These are phyloP conservation scores for Geotrichum phurueaensis DNA, from an alignment of 1,139 yeast genomes.

Conservation along the genomic window DNA sequence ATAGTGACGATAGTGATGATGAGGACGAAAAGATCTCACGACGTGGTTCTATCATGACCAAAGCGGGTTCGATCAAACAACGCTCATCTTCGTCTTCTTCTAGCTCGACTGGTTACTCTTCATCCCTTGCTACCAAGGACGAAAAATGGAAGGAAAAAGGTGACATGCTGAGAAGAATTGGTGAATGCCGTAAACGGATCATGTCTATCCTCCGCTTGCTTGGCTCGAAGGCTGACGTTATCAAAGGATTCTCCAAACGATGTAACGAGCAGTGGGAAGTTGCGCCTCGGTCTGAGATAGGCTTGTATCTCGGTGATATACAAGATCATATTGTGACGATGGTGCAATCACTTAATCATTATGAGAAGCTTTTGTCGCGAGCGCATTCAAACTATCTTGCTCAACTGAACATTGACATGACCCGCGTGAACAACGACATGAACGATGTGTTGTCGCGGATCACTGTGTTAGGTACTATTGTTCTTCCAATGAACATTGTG, in stretches of 20 bases:
- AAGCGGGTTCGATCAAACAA: background rate
- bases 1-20: slow-evolving; percentile 19
- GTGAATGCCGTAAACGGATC: slow-evolving; percentile 89
- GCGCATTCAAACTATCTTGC: slow-evolving; percentile 94
- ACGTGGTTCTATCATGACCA: background rate
- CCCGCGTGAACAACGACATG: slow-evolving; percentile 93
- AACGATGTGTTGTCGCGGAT: slow-evolving; percentile 93
- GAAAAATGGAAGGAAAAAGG: slow-evolving; percentile 75
- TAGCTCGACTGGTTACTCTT: background rate
- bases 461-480: slow-evolving; percentile 89
- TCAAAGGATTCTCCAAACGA: slow-evolving; percentile 86
- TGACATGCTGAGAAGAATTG: slow-evolving; percentile 89
- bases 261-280: slow-evolving; percentile 79
- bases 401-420: slow-evolving; percentile 95
- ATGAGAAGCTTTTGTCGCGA: slow-evolving; percentile 85
- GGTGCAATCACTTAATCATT: slow-evolving; percentile 91
- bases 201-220: slow-evolving; percentile 81
- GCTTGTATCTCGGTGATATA: slow-evolving; percentile 87
- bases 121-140: slow-evolving; percentile 7
- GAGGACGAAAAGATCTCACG: background rate
- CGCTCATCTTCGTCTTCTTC: background rate
- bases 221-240: slow-evolving; percentile 93
- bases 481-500: slow-evolving; percentile 85
- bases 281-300: slow-evolving; percentile 71
- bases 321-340: slow-evolving; percentile 82